phyloP scores from a whole-genome alignment of 768 basidiomycete species.

The Galerina marginata region DNA sequence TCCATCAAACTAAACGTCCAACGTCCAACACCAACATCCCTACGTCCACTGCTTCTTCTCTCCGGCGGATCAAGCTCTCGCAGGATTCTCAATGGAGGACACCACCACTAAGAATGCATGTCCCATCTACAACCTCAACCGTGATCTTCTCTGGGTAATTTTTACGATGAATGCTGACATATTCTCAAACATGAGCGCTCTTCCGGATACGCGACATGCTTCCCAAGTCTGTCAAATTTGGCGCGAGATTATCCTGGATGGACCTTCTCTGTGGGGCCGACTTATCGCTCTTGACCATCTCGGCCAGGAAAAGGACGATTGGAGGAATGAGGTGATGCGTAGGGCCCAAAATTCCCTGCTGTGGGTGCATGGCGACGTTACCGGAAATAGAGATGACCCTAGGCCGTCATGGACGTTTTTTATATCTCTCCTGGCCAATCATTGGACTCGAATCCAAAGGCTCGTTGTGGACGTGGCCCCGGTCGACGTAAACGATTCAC shows the following conservation, averaged over 20 bases:
- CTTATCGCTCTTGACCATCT: background rate
- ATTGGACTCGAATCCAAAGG: no score
- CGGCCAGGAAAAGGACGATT: background rate
- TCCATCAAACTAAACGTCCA: no score
- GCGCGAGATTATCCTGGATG: background rate
- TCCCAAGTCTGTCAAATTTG: background rate
- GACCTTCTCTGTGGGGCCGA: background rate
- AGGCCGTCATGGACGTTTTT: background rate
- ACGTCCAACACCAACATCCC: no score
- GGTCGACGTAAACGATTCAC: no score
- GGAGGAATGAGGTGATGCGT: background rate
- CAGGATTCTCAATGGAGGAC: no score
- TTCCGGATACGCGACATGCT: background rate
- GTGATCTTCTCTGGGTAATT: background rate
- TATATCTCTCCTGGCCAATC: background rate
- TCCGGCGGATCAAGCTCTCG: no score
- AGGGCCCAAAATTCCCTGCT: background rate
- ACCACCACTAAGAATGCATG: no score
- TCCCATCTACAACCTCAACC: background rate
- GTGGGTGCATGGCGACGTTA: background rate
- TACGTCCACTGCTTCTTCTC: no score
- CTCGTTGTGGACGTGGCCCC: no score
- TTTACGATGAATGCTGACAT: background rate
- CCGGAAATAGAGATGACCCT: background rate
- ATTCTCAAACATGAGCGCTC: background rate